Conservation (phyloP, 2,329 filamentous ascomycete species). For the Arthroderma uncinatum region DNA sequence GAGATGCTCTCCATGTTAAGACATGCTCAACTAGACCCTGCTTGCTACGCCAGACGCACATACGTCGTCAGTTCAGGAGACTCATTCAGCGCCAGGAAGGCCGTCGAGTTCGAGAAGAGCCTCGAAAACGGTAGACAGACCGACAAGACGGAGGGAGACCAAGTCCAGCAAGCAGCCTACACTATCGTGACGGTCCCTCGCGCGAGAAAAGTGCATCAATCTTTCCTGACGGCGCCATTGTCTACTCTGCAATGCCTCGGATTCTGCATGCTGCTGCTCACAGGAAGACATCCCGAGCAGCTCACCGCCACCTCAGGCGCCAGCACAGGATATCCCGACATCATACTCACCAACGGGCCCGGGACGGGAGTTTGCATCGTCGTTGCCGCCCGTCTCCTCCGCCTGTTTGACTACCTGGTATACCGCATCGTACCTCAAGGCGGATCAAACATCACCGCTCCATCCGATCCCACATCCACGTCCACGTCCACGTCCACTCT, state of each 20-base stretch:
- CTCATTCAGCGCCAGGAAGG: conserved; percentile 53
- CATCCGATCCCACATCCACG: conserved; percentile 5
- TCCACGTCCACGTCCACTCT: conserved; percentile 5
- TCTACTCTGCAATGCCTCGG: conserved; percentile 56
- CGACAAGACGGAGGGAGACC: not conserved
- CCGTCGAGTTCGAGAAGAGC: conserved; percentile 49
- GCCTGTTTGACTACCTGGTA: conserved; percentile 36
- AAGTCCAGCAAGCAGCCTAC: conserved; percentile 34
- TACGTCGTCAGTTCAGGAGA: conserved; percentile 76
- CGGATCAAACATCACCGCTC: conserved; percentile 8
- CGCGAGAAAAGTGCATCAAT: conserved; percentile 72
- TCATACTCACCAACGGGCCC: conserved; percentile 79
- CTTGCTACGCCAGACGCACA: conserved; percentile 54
- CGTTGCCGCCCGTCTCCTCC: conserved; percentile 45
- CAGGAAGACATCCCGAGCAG: conserved; percentile 28
- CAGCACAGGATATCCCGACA: conserved; percentile 47
- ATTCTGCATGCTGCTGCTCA: conserved; percentile 49
- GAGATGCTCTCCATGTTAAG: conserved; percentile 85
- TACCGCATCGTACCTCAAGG: conserved; percentile 11
- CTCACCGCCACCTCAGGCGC: conserved; percentile 18
- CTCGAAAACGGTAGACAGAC: not conserved
- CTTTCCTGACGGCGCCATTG: conserved; percentile 59
- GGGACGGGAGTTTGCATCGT: conserved; percentile 73
- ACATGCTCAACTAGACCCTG: conserved; percentile 40
- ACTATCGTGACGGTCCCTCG: conserved; percentile 60